Conservation (phyloP, 2,329 filamentous ascomycete genomes). For the Periglandula ipomoeae region DNA sequence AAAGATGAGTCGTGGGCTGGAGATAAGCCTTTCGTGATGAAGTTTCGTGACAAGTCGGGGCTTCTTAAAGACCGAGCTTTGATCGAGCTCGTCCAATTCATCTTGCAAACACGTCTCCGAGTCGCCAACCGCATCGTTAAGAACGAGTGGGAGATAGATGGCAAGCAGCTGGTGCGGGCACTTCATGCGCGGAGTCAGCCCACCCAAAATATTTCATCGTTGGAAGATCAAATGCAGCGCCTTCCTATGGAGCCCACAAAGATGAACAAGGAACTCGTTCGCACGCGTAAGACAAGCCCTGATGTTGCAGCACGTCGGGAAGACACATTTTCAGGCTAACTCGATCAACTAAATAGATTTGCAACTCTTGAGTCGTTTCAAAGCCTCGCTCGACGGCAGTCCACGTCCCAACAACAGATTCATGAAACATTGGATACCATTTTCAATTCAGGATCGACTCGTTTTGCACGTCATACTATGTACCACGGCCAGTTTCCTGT, state of each 20-base stretch:
- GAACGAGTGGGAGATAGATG: slow-evolving; percentile 22
- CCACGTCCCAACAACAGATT: slow-evolving; percentile 34
- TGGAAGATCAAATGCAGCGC: slow-evolving; percentile 28
- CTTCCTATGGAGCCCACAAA: slow-evolving; percentile 32
- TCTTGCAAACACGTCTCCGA: slow-evolving; percentile 21
- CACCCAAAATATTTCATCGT: slow-evolving; percentile 14
- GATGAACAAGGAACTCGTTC: slow-evolving; percentile 38
- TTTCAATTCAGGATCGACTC: slow-evolving; percentile 39
- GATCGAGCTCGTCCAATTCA: slow-evolving; percentile 18
- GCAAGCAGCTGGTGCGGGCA: slow-evolving; percentile 16
- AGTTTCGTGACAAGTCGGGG: slow-evolving; percentile 18
- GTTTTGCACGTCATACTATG: slow-evolving; percentile 40
- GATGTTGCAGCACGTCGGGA: not conserved
- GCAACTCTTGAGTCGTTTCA: slow-evolving; percentile 40
- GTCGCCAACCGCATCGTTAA: slow-evolving; percentile 20
- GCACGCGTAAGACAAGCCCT: slow-evolving; percentile 27
- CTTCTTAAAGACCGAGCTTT: slow-evolving; percentile 17
- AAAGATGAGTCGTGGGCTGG: slow-evolving; percentile 7
- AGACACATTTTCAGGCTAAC: not conserved
- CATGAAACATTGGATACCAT: slow-evolving; percentile 38
- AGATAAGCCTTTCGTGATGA: slow-evolving; percentile 15
- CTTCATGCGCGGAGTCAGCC: slow-evolving; percentile 13
- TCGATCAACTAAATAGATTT: slow-evolving; percentile 26
- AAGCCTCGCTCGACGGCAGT: slow-evolving; percentile 39
- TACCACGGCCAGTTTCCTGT: slow-evolving; percentile 41